phyloP scores from a whole-genome alignment of 805 yeast species.

The Yamadazyma endophytica region DNA sequence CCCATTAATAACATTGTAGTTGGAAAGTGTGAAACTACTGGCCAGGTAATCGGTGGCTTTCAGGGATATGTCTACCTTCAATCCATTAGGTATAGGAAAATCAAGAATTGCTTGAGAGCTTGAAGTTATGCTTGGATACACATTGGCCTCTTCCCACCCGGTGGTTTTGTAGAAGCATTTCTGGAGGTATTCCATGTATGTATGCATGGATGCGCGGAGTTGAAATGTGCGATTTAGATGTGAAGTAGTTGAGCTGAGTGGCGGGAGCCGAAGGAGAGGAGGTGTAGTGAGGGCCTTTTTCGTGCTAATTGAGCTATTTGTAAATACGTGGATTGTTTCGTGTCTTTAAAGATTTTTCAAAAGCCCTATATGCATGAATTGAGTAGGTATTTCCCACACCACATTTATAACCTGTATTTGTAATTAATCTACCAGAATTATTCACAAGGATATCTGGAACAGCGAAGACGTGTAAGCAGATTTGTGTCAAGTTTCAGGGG shows the following conservation, averaged over 20 bases:
- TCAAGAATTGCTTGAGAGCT: constrained; percentile 68
- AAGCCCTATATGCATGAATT: too few relatives aligned
- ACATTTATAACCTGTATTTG: too few relatives aligned
- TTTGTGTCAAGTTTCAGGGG: too few relatives aligned
- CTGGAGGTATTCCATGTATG: constrained; percentile 84
- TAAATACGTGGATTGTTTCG: neutral
- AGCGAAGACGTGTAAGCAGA: too few relatives aligned
- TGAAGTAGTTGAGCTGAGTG: neutral
- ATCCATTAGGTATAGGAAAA: constrained; percentile 67
- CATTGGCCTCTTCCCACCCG: constrained; percentile 75
- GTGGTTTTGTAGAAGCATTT: constrained; percentile 66
- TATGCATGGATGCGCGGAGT: constrained; percentile 64
- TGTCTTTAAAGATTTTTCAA: neutral
- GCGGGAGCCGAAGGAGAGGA: neutral
- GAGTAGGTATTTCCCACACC: too few relatives aligned
- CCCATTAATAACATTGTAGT: constrained; percentile 65
- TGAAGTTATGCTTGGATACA: constrained; percentile 71
- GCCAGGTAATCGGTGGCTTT: constrained; percentile 67
- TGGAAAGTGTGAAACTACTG: constrained; percentile 67
- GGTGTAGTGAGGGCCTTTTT: neutral
- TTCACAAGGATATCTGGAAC: too few relatives aligned
- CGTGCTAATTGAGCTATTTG: neutral
- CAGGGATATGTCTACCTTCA: constrained; percentile 62
- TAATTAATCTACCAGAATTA: too few relatives aligned
- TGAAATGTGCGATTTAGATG: neutral